Percentiles rank a stretch among this genome's conserved stretches.
Evolutionary conservation across 2,329 filamentous ascomycete species (phyloP).

Genomic region (Mycosphaerella sp.): DNA sequence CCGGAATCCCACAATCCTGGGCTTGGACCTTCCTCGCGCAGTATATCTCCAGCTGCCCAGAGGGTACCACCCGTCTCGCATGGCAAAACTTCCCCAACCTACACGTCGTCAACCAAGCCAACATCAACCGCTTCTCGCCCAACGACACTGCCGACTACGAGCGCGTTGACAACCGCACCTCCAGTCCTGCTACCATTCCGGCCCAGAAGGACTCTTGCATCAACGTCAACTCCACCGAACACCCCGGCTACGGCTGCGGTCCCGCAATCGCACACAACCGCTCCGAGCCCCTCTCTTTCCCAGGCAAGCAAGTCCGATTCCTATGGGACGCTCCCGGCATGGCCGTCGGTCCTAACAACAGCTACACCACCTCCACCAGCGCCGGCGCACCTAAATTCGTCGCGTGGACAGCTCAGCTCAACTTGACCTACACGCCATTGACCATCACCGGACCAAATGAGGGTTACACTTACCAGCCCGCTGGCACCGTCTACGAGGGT

Average conservation of each 20-base stretch:
- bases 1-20: constrained; percentile 77
- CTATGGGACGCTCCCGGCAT: constrained; percentile 66
- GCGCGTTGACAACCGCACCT: constrained; percentile 55
- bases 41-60: constrained; percentile 71
- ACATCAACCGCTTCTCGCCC: constrained; percentile 61
- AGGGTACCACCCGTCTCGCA: constrained; percentile 63
- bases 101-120: constrained; percentile 68
- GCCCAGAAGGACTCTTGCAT: constrained; percentile 50
- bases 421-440: constrained; percentile 47
- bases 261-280: constrained; percentile 64
- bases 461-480: constrained; percentile 68
- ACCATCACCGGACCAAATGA: constrained; percentile 59
- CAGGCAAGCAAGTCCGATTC: constrained; percentile 65
- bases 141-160: constrained; percentile 58
- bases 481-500: constrained; percentile 58
- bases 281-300: constrained; percentile 64
- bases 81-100: constrained; percentile 82
- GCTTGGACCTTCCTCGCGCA: constrained; percentile 75
- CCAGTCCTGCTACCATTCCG: constrained; percentile 48
- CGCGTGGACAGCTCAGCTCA: constrained; percentile 69
- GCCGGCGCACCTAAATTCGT: constrained; percentile 60
- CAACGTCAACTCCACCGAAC: constrained; percentile 45
- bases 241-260: constrained; percentile 49
- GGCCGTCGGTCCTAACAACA: constrained; percentile 71
- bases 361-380: constrained; percentile 60